These are phyloP conservation scores for Spergularia marina DNA, from an alignment of 148 eudicot genomes.

Conservation along the genomic window DNA sequence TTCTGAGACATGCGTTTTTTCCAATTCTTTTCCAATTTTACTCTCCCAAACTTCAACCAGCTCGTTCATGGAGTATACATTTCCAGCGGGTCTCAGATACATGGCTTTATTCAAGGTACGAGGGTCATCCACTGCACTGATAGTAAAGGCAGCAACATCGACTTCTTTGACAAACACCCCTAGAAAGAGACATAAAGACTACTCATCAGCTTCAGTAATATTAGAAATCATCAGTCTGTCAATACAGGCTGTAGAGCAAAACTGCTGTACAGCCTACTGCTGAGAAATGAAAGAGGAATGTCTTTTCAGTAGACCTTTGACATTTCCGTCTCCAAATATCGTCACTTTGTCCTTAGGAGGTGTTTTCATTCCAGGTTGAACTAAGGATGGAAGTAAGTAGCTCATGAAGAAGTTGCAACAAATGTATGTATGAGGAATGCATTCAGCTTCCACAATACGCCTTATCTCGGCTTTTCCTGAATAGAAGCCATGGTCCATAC, in stretches of 20 bases:
- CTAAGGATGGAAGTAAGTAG: conserved; percentile 75
- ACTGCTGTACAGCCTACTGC: neutral
- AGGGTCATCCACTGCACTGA: conserved; percentile 77
- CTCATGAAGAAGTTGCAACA: conserved; percentile 71
- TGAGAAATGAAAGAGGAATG: neutral
- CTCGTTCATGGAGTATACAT: conserved; percentile 68
- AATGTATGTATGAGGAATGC: conserved; percentile 71
- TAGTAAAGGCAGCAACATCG: conserved; percentile 84
- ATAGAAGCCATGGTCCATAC: conserved; percentile 43
- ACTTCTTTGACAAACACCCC: conserved; percentile 71
- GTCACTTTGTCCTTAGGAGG: conserved; percentile 79
- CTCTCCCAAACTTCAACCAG: conserved; percentile 69
- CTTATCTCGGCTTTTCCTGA: conserved; percentile 66
- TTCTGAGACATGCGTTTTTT: conserved; percentile 47
- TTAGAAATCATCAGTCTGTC: neutral
- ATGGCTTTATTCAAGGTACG: conserved; percentile 64
- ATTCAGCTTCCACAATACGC: conserved; percentile 66
- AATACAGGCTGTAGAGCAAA: neutral
- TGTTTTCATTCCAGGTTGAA: conserved; percentile 64
- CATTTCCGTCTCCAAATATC: conserved; percentile 73
- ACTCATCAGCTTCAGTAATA: neutral
- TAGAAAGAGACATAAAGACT: conserved; percentile 11
- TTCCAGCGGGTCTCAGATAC: conserved; percentile 75
- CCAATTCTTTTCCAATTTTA: conserved; percentile 60
- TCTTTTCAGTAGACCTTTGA: conserved; percentile 45